Base-by-base conservation (phyloP, 2,329 filamentous ascomycete genomes). In the Cladophialophora exuberans region DNA sequence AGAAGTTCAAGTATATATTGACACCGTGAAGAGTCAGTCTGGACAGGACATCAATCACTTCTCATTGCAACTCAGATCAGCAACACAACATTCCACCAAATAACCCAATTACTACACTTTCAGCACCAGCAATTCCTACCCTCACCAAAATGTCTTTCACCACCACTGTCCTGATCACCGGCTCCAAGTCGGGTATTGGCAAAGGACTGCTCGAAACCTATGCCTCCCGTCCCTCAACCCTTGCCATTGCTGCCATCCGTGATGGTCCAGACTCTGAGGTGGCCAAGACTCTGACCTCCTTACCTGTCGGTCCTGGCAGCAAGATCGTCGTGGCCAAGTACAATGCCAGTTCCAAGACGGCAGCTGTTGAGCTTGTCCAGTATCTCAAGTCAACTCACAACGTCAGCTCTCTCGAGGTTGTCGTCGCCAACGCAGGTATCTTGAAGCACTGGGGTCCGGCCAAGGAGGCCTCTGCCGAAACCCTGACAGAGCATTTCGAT, bases 371-470 rank as follows among this genome's bases (percentile, higher is more conserved):
- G 10, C 69, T 70, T 1, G 65, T 71, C 4, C 45, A 65, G 23
- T 58, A 66, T 6, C 65, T 75, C 2, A 60, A 66, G 3, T 52
- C 48, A 9, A 33, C 53, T 0, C 56, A 70, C 11, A 68, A 67
- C 4, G 71, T 80, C 56, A 62, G 64, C 4, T 65, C 69, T n/a
- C 65, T 81, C 1, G 78, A 81, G 55, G 65, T 79, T 4, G 73
- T 82, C 3, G 73, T 82, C 49, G 74, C 78, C 39, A 82, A 82
- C 61, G 79, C 79, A 0, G 79, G 73, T 18, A 72, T 77, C 11
- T 63, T 64, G 3, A 65, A 67, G 3, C 45, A 61, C 13, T 74
- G 62, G 31, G 70, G 70, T 0, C 59, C 62, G 0, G 69, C 73
- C 1, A 53, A 62, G 2, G 67, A 70, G 9, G 67, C 69, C 18